Percentiles rank a stretch among this genome's conserved stretches.
phyloP scores from a whole-genome alignment of 2,329 filamentous ascomycete genomes.

The Amesomyces nigricolor region DNA sequence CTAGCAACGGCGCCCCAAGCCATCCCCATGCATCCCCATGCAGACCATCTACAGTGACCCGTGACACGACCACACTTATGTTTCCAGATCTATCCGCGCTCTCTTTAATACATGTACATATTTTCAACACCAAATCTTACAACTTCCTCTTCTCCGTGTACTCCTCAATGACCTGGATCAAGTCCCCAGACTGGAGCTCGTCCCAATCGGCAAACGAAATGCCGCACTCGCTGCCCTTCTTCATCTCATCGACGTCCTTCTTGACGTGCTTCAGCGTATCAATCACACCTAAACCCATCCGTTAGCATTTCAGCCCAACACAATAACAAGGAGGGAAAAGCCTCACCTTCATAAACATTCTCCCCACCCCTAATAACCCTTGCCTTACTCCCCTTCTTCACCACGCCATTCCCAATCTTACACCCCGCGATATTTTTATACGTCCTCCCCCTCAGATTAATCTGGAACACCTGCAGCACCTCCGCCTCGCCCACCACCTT shows the following conservation, averaged over 20 bases:
- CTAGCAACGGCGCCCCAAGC: background rate
- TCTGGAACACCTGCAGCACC: slow-evolving; percentile 74
- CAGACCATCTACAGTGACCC: background rate
- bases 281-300: slow-evolving; percentile 57
- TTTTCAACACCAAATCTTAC: slow-evolving; percentile 30
- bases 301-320: background rate
- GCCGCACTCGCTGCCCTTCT: slow-evolving; percentile 90
- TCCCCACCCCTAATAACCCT: slow-evolving; percentile 66
- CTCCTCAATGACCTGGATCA: slow-evolving; percentile 83
- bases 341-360: slow-evolving; percentile 74
- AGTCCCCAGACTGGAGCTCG: slow-evolving; percentile 73
- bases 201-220: slow-evolving; percentile 78
- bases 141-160: slow-evolving; percentile 61
- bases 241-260: slow-evolving; percentile 84
- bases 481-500: slow-evolving; percentile 85
- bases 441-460: slow-evolving; percentile 67
- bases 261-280: slow-evolving; percentile 84
- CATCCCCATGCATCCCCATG: background rate
- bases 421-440: slow-evolving; percentile 79
- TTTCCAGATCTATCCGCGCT: background rate
- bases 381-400: slow-evolving; percentile 59
- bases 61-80: background rate
- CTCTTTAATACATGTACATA: background rate
- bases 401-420: slow-evolving; percentile 73
- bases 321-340: slow-evolving; percentile 6